phyloP scores from a whole-genome alignment of 1,284 basidiomycete species.

The Trichosporon sp. region DNA sequence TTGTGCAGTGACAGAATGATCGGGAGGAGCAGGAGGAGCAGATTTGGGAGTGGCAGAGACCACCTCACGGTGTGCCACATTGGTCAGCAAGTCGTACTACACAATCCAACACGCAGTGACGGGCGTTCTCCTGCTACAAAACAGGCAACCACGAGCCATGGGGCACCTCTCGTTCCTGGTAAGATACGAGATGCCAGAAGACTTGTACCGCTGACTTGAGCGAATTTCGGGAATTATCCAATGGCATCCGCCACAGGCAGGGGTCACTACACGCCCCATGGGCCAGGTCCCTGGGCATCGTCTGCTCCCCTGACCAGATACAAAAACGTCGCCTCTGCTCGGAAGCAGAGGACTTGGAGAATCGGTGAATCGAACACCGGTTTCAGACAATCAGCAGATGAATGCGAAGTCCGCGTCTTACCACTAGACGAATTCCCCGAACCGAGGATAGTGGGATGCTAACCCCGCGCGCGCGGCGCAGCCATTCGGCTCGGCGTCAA shows the following conservation, averaged over 20 bases:
- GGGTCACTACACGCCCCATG: neutral
- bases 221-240: neutral
- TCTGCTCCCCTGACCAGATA: neutral
- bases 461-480: neutral
- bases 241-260: neutral
- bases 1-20: too few species aligned
- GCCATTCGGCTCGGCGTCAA: neutral
- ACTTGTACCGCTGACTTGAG: neutral
- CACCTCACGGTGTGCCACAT: too few species aligned
- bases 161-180: neutral
- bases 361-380: slow-evolving; percentile 1
- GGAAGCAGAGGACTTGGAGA: neutral
- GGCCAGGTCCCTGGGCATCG: neutral
- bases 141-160: too few species aligned
- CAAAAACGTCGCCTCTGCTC: neutral
- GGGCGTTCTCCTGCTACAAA: too few species aligned
- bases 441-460: neutral
- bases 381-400: neutral
- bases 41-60: too few species aligned
- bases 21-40: too few species aligned
- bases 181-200: neutral
- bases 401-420: slow-evolving; percentile 1
- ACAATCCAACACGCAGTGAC: too few species aligned
- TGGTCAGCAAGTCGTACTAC: too few species aligned
- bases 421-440: neutral